Percentiles rank a stretch among this genome's conserved stretches.
phyloP scores from a whole-genome alignment of 306 rosid genomes.

The Mucuna pruriens region DNA sequence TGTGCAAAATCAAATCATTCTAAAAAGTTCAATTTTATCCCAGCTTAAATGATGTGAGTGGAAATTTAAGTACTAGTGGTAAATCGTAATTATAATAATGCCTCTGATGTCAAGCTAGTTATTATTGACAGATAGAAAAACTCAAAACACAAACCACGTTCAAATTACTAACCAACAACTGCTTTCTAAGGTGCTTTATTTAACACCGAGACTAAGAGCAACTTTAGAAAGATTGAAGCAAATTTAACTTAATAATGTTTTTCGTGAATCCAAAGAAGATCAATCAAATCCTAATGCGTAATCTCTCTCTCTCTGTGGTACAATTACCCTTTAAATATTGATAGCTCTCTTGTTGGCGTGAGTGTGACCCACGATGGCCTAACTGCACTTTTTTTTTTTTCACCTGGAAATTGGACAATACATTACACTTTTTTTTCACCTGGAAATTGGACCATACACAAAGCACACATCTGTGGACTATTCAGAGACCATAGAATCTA shows the following conservation, averaged over 20 bases:
- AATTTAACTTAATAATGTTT: neutral
- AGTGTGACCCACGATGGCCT: conserved; percentile 12
- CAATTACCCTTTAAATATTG: conserved; percentile 32
- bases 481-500: conserved; percentile 20
- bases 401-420: neutral
- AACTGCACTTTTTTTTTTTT: conserved; percentile 11
- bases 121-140: neutral
- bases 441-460: conserved; percentile 4
- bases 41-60: conserved; percentile 19
- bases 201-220: neutral
- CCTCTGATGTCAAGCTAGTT: neutral
- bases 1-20: conserved; percentile 30
- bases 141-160: neutral
- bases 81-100: conserved; percentile 13
- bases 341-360: conserved; percentile 10
- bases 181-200: neutral
- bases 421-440: neutral
- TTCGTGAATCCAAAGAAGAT: neutral
- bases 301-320: neutral
- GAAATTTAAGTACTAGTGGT: conserved; percentile 3
- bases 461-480: conserved; percentile 23
- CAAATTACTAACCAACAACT: neutral
- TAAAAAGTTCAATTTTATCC: conserved; percentile 21
- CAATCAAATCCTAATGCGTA: neutral
- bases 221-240: neutral